Evolutionary conservation across 129 eudicot genomes (phyloP).

Genomic region (Calendula officinalis): DNA sequence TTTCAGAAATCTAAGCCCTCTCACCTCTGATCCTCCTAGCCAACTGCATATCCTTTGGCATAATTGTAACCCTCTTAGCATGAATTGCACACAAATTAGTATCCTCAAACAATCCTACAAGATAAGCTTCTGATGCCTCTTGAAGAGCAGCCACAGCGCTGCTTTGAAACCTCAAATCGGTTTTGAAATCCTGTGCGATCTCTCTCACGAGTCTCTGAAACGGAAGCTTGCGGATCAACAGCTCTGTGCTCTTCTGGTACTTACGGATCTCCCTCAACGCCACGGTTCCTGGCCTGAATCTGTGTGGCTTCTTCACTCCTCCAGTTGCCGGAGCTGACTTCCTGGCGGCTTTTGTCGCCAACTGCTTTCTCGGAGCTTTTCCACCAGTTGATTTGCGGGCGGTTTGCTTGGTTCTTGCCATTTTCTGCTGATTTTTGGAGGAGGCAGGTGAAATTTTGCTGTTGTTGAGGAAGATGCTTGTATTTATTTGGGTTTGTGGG

Average conservation of each 20-base stretch:
- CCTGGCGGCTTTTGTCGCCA: background rate
- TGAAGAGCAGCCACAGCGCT: background rate
- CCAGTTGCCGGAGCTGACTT: background rate
- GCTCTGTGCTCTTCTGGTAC: background rate
- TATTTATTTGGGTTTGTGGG: no score
- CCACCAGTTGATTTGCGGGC: background rate
- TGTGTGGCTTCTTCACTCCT: slow-evolving; percentile 6
- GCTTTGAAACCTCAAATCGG: background rate
- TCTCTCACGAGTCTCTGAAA: background rate
- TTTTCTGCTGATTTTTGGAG: background rate
- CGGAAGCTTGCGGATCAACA: background rate
- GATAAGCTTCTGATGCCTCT: background rate
- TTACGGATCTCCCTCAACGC: background rate
- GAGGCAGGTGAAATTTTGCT: no score
- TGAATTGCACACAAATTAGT: background rate
- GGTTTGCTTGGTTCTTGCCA: background rate
- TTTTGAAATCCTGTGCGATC: background rate
- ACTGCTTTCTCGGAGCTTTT: background rate
- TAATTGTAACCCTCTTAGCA: background rate
- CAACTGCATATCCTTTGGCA: background rate
- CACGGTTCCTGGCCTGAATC: background rate
- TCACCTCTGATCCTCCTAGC: slow-evolving; percentile 1
- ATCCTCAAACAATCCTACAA: background rate
- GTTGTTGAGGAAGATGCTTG: no score
- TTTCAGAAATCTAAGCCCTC: background rate